Base-by-base conservation (phyloP, 2,329 filamentous ascomycete species). In the Claviceps quebecensis region DNA sequence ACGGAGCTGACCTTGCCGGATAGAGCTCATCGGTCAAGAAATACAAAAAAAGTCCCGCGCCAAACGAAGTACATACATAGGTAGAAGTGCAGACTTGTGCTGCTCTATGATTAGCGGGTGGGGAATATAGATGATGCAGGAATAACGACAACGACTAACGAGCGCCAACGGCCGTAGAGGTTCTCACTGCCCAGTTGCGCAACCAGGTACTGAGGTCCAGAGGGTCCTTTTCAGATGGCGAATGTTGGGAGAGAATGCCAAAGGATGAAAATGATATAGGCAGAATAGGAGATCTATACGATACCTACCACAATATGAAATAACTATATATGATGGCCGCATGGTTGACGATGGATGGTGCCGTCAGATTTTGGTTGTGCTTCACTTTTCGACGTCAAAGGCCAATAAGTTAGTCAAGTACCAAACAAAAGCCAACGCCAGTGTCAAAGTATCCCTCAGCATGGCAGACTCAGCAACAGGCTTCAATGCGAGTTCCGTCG, bases 401-500 rank as follows among this genome's bases (percentile, higher is more conserved):
- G 39, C 19, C 39, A 40, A 41, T 19, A 29, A 29, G 8, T 29
- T 29, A 9, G 9, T 29, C 26, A 29, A 29, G 8, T 9, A 4
- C 8, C 26, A 29, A 29, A 29, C 3, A 29, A 29, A 9, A 29
- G 26, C 26, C 26, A 29, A 9, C 26, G 8, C 8, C 26, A 29
- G 26, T 29, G 26, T 29, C n/a, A 41, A 6, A 17, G 22, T 19
- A 13, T 22, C 19, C n/a, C 1, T 22, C 51, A 58, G 7, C 40
- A 66, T 66, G 62, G 60, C 54, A 49, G 52, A 40, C n/a, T 22
- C 40, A 43, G 9, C 45, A 16, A 55, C 59, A 8, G 17, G 67
- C 47, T 93, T 87, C 66, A 72, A 72, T 44, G 69, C 72, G 4
- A 76, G 76, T 9, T 83, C 86, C 60, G 79, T 80, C 8, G 87